Base-by-base conservation (phyloP, 345 rosid genomes). In the Moricandia arvensis region DNA sequence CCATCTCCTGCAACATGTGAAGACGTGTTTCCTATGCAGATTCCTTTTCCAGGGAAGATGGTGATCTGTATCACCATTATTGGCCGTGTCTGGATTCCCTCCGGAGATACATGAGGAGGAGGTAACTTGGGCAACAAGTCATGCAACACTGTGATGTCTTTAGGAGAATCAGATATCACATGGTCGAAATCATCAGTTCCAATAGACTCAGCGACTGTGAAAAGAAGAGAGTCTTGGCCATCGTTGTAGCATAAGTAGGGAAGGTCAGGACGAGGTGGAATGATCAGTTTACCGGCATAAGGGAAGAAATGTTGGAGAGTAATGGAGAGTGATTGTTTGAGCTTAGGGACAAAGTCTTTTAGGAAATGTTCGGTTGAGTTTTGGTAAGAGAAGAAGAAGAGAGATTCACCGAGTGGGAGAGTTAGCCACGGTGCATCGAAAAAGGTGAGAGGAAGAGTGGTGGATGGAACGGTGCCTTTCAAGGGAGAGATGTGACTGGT, bases 291-390 rank as follows among this genome's bases (percentile, higher is more conserved):
- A 43, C 76, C 84, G 0, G 84, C 84, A 5, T 57, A 76, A 1
- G 93, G 90, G 76, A 75, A 86, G 71, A 85, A 86, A 9, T 65
- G 82, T 26, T 62, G 79, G 57, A 85, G 90, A 63, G 84, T 68
- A 17, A 70, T 33, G 35, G 81, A 82, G 21, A 88, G 89, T 47
- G 90, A 81, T 59, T 79, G 81, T 66, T 75, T 81, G 17, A 86
- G 87, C 72, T 34, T 47, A 4, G 90, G 87, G 16, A 86, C 17
- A 55, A 68, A 49, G 64, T 74, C 64, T 47, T 64, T 54, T n/a
- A 53, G 68, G 66, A 88, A 84, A 33, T 68, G 41, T 4, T 41
- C 31, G 7, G 83, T 73, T 31, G 86, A 70, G 69, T 66, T 43
- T 26, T 72, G 74, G 75, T 73, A 73, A 66, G 81, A 37, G 15